These are phyloP conservation scores for Triticum urartu DNA, from an alignment of 176 grass and related monocot genomes.

Conservation along the genomic window DNA sequence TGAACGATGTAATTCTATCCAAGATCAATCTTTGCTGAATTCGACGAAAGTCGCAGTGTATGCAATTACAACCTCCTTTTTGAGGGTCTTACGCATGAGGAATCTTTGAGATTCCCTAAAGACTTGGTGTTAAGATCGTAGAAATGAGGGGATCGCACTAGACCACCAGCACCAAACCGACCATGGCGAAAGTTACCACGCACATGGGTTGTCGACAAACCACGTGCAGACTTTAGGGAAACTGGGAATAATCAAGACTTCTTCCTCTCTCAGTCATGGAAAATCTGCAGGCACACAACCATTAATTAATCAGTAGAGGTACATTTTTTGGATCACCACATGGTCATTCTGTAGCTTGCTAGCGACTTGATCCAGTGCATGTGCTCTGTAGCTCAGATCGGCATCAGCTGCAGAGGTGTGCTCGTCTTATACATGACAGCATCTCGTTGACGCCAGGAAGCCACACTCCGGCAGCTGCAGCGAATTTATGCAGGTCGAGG, in stretches of 20 bases:
- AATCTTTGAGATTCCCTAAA: too few relatives aligned
- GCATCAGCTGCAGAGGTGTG: background rate
- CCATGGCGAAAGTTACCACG: background rate
- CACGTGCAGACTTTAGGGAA: background rate
- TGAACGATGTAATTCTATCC: background rate
- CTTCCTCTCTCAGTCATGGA: background rate
- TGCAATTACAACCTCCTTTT: too few relatives aligned
- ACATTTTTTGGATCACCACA: too few relatives aligned
- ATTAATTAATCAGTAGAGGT: too few relatives aligned
- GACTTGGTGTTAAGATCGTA: too few relatives aligned
- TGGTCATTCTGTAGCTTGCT: background rate
- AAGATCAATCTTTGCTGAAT: background rate
- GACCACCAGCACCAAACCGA: background rate
- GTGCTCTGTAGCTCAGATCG: background rate
- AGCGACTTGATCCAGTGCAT: background rate
- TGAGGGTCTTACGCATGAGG: too few relatives aligned
- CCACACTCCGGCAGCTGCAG: background rate
- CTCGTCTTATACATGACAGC: background rate
- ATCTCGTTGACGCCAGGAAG: slow-evolving; percentile 6
- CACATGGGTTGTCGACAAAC: background rate
- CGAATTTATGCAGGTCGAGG: background rate
- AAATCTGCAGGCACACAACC: too few relatives aligned
- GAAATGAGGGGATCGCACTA: background rate
- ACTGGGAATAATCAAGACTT: background rate
- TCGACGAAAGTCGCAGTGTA: background rate